These are phyloP conservation scores for Lyophyllum semitale DNA, from an alignment of 768 basidiomycete species.

Conservation along the genomic window DNA sequence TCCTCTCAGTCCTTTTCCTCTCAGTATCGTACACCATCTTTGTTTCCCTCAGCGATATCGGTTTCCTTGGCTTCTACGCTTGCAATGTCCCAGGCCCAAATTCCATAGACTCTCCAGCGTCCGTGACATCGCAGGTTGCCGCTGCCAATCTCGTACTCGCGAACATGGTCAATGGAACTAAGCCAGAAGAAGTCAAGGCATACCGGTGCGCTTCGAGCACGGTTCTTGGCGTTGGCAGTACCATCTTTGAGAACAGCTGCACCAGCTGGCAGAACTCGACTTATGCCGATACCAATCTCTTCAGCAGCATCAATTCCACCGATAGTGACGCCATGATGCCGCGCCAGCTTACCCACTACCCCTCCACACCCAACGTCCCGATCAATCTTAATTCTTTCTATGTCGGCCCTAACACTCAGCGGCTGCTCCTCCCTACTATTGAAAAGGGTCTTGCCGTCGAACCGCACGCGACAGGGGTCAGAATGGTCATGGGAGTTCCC, in stretches of 20 bases:
- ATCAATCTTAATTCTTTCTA: constrained; percentile 17
- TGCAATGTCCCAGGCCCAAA: constrained; percentile 14
- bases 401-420: constrained; percentile 15
- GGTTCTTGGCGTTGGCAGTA: constrained; percentile 5
- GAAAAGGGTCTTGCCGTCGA: constrained; percentile 15
- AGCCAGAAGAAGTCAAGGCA: constrained; percentile 8
- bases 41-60: constrained; percentile 17
- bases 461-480: constrained; percentile 17
- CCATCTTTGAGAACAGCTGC: constrained; percentile 17
- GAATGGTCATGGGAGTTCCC: constrained; percentile 21
- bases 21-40: constrained; percentile 15
- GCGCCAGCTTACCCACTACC: constrained; percentile 11
- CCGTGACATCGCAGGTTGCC: constrained; percentile 10
- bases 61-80: constrained; percentile 17
- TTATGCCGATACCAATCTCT: constrained; percentile 18
- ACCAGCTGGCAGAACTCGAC: constrained; percentile 24
- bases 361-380: neutral
- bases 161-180: constrained; percentile 15
- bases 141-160: constrained; percentile 9
- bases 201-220: constrained; percentile 12
- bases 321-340: constrained; percentile 25
- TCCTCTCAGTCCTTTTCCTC: constrained; percentile 17
- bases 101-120: constrained; percentile 19
- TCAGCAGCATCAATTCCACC: constrained; percentile 18
- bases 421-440: constrained; percentile 7